Conservation (phyloP, 2,329 filamentous ascomycete genomes). For the Fusarium piperis region DNA sequence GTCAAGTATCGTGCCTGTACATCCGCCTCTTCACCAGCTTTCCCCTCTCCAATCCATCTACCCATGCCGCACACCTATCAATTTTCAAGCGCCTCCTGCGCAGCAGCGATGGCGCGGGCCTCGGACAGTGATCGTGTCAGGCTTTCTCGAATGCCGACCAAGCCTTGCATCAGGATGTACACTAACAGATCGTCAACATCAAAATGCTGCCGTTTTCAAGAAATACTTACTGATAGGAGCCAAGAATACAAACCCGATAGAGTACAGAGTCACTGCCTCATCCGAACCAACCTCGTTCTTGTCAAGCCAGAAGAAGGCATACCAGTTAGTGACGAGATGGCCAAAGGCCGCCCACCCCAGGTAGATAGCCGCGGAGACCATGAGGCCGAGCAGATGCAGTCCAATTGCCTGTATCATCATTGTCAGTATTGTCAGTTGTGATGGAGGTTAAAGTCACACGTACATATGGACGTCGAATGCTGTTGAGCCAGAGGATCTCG, state of each 20-base stretch:
- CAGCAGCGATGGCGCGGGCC: slow-evolving; percentile 38
- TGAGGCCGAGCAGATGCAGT: slow-evolving; percentile 54
- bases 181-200: slow-evolving; percentile 47
- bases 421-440: background rate
- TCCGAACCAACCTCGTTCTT: slow-evolving; percentile 53
- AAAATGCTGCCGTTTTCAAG: background rate
- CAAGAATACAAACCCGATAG: slow-evolving; percentile 55
- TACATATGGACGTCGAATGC: slow-evolving; percentile 62
- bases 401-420: slow-evolving; percentile 53
- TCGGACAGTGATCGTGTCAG: slow-evolving; percentile 43
- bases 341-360: slow-evolving; percentile 61
- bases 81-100: slow-evolving; percentile 34
- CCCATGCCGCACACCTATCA: slow-evolving; percentile 6
- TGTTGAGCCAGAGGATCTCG: slow-evolving; percentile 62
- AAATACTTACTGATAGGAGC: slow-evolving; percentile 56
- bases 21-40: background rate
- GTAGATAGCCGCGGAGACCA: slow-evolving; percentile 55
- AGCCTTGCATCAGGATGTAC: slow-evolving; percentile 60
- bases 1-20: background rate
- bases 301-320: slow-evolving; percentile 63
- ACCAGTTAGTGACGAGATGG: slow-evolving; percentile 55
- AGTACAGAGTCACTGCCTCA: slow-evolving; percentile 56
- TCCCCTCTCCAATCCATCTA: background rate
- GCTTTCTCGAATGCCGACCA: slow-evolving; percentile 59
- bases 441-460: slow-evolving; percentile 28